Base-by-base conservation (phyloP, 306 rosid genomes). In the Fragaria ananassa region DNA sequence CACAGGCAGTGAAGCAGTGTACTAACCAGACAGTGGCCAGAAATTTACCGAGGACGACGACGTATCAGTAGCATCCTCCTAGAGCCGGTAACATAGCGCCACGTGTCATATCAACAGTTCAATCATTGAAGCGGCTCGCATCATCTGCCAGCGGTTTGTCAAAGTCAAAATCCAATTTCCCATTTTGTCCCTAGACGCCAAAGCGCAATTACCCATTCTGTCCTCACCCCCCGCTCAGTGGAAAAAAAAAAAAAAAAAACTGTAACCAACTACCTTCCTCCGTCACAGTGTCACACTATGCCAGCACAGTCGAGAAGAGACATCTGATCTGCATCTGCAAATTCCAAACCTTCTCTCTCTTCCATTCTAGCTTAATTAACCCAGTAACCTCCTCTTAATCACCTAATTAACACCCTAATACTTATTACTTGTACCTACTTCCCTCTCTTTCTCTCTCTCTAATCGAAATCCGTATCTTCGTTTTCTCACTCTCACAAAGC, bases 251-350 rank as follows among this genome's bases (percentile, higher is more conserved):
- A 44, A 39, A 42, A 34, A 21, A 27, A 0, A 58, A 58, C 77
- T 0, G 77, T 15, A 74, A 58, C 54, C 31, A 74, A 42, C 77
- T 1, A 69, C 76, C 68, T 68, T 74, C 60, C 68, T 81, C 86
- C 72, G 70, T 56, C 83, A 6, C 31, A 29, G 31, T 29, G 0
- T 84, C 86, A 63, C 78, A 53, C 80, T 72, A 80, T 50, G 87
- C 85, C 83, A 79, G 81, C 80, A 78, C 9, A 47, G 74, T 49
- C 66, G 68, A 42, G 78, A 29, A 17, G 74, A 76, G 85, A 83
- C 87, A 74, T 82, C 76, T 79, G 80, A 86, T 82, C 90, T 80
- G 76, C 80, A 23, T 73, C 68, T 17, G 21, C 68, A 31, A 62
- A 31, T 10, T 31, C 61, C 21, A 71, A 21, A 25, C 35, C 65